These are phyloP conservation scores for Solanum piurae DNA, from an alignment of 257 asterid genomes.

Conservation along the genomic window DNA sequence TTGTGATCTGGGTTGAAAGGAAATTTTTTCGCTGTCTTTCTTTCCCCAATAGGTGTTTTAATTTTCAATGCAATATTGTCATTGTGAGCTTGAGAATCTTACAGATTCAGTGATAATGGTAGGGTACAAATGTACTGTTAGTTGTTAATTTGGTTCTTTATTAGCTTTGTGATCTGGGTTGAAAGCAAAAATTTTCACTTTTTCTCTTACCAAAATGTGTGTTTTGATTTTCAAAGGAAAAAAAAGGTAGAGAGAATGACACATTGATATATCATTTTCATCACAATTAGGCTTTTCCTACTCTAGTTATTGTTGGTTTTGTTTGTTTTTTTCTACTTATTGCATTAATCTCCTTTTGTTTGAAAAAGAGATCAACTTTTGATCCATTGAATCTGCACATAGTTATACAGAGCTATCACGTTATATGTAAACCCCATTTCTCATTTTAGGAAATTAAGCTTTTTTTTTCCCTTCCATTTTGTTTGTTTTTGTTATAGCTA, in stretches of 20 bases:
- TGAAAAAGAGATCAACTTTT: not conserved
- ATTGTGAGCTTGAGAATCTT: not conserved
- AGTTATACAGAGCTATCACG: not conserved
- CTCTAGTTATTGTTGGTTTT: not conserved
- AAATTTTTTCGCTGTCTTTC: not conserved
- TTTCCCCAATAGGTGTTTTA: not conserved
- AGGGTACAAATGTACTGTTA: not conserved
- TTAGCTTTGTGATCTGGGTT: not conserved
- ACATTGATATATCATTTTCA: not conserved
- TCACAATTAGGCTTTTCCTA: not conserved
- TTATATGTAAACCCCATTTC: not conserved
- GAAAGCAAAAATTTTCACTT: not conserved
- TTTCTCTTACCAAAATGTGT: constrained; percentile 3
- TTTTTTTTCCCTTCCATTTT: not conserved
- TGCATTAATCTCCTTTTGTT: not conserved
- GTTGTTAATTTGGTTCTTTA: not conserved
- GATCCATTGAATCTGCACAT: not conserved
- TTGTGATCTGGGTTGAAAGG: too few species aligned
- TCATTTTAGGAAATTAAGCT: not conserved
- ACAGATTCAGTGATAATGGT: not conserved
- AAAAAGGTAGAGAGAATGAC: not conserved
- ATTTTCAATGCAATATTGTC: not conserved
- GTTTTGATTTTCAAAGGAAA: not conserved
- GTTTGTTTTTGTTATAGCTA: not conserved
- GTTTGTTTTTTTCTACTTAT: not conserved